Base-by-base conservation (phyloP, 2,329 filamentous ascomycete genomes). In the Penicillium freii region DNA sequence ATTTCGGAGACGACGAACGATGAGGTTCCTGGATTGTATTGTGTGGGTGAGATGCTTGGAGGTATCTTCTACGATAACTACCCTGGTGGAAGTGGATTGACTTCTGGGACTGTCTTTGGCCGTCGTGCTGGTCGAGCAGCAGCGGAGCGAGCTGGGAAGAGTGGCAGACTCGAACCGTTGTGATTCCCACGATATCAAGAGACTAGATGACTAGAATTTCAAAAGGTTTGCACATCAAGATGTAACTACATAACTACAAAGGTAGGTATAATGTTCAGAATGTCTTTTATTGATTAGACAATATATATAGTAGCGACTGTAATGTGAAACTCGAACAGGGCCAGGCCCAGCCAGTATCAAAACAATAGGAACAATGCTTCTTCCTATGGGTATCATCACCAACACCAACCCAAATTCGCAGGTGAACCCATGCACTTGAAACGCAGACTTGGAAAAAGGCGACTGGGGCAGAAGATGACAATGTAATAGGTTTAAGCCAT, bases 1-100 rank as follows among this genome's bases (percentile, higher is more conserved):
- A 68, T 87, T 15, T 78, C 75, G 2, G 73, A 78, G 4, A 68
- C 71, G 0, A 81, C 78, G 0, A 75, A 74, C 1, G 64, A 66
- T 5, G 72, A 75, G n/a, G 77, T 88, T 5, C 77, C 78, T 0
- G 83, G 85, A 0, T 65, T 88, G 2, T 87, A 80, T 60, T 86
- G 84, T 61, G 81, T 77, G 3, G 86, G 87, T 0, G 86, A 89
- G 71, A 87, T 89, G 82, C 66, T 89, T 1, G 87, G 86, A 1
- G 85, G 84, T 0, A 65, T 88, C 21, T 87, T 87, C 62, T 85
- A 84, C 65, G 77, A 78, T 13, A 87, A 87, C 62, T 87, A 87
- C 63, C 84, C 84, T 0, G 85, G 85, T 5, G 85, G 85, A 0
- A 85, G 81, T 64, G 85, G 84, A 0, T 70, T 88, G 69, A 87